Conservation (phyloP, 2,329 filamentous ascomycete genomes). For the Cephalotrichum gorgonifer region DNA sequence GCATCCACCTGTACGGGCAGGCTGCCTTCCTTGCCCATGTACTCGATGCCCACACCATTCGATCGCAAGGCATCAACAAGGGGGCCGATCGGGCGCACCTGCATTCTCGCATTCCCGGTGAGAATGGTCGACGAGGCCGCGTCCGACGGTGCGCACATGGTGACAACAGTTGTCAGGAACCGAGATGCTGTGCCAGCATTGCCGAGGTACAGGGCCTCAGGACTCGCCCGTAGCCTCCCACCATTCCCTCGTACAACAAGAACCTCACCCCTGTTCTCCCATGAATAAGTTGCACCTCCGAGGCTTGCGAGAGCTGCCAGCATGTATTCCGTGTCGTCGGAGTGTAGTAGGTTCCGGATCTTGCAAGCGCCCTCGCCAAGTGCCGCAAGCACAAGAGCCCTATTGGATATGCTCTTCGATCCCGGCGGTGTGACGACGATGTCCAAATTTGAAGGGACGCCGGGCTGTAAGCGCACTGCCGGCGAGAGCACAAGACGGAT, state of each 20-base stretch:
- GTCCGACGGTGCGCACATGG: slow-evolving; percentile 61
- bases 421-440: slow-evolving; percentile 81
- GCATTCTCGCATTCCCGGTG: slow-evolving; percentile 94
- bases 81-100: slow-evolving; percentile 84
- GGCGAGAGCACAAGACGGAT: slow-evolving; percentile 78
- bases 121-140: slow-evolving; percentile 59
- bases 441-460: slow-evolving; percentile 53
- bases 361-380: slow-evolving; percentile 77
- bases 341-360: slow-evolving; percentile 87
- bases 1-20: slow-evolving; percentile 77
- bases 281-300: slow-evolving; percentile 78
- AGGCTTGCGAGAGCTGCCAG: slow-evolving; percentile 79
- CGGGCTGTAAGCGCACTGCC: slow-evolving; percentile 62
- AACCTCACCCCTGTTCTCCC: slow-evolving; percentile 90
- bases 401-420: slow-evolving; percentile 96
- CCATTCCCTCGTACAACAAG: slow-evolving; percentile 84
- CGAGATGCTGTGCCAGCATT: slow-evolving; percentile 94
- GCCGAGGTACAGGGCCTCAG: slow-evolving; percentile 76
- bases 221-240: slow-evolving; percentile 68
- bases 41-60: slow-evolving; percentile 82
- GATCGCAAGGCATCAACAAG: slow-evolving; percentile 80
- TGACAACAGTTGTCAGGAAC: slow-evolving; percentile 85
- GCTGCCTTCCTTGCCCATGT: slow-evolving; percentile 73
- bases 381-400: slow-evolving; percentile 86
- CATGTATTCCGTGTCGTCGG: slow-evolving; percentile 97